phyloP scores from a whole-genome alignment of 2,329 filamentous ascomycete species.

The Nothophoma quercina region DNA sequence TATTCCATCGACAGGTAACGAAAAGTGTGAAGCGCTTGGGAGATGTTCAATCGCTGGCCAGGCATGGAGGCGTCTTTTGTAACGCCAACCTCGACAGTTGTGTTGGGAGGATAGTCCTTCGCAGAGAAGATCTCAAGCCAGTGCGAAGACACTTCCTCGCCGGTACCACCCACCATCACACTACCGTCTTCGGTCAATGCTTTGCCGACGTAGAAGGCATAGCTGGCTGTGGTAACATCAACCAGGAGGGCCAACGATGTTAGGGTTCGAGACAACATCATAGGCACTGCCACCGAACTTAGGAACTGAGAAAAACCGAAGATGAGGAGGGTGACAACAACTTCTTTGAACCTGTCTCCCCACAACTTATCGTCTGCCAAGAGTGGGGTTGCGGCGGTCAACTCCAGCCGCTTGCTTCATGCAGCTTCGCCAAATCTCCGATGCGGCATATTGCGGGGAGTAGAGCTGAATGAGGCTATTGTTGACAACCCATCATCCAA shows the following conservation, averaged over 20 bases:
- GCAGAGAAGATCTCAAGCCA: slow-evolving; percentile 58
- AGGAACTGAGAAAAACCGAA: not conserved
- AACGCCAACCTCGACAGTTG: slow-evolving; percentile 54
- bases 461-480: not conserved
- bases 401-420: slow-evolving; percentile 1
- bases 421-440: slow-evolving; percentile 5
- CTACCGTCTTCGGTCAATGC: slow-evolving; percentile 54
- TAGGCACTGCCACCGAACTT: not conserved
- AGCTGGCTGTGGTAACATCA: slow-evolving; percentile 48
- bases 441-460: slow-evolving; percentile 3
- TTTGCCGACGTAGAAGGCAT: slow-evolving; percentile 59
- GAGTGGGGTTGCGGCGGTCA: slow-evolving; percentile 14
- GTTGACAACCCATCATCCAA: too few relatives aligned
- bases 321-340: not conserved
- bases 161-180: slow-evolving; percentile 56
- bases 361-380: slow-evolving; percentile 10
- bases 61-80: slow-evolving; percentile 51
- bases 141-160: slow-evolving; percentile 58
- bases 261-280: slow-evolving; percentile 15
- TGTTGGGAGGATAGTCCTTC: slow-evolving; percentile 51
- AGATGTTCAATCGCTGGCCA: slow-evolving; percentile 44
- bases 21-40: slow-evolving; percentile 44
- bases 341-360: not conserved
- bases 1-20: slow-evolving; percentile 51
- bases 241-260: slow-evolving; percentile 19